Percentiles rank a stretch among this genome's conserved stretches.
Conservation (phyloP, 495 filamentous ascomycete genomes). For the Penicillium cosmopolitanum region DNA sequence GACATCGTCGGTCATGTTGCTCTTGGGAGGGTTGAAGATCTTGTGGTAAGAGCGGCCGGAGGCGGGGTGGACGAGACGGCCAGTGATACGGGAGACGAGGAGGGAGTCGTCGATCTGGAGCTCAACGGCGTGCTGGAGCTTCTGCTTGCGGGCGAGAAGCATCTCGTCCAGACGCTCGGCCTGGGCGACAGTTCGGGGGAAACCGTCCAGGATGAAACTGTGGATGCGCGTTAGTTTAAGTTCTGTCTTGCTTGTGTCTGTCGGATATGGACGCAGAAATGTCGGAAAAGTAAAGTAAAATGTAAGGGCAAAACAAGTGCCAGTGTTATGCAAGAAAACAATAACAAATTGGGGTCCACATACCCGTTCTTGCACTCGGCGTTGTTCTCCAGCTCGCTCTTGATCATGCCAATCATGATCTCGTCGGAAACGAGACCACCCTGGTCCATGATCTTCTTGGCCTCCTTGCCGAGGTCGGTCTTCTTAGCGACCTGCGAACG, state of each 20-base stretch:
- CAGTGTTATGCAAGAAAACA: not conserved
- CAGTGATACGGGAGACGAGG: constrained; percentile 93
- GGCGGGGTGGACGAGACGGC: constrained; percentile 92
- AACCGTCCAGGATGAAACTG: constrained; percentile 98
- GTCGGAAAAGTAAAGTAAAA: not conserved
- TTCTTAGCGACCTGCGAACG: constrained; percentile 98
- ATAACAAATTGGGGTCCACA: not conserved
- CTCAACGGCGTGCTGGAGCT: constrained; percentile 91
- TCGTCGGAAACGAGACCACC: constrained; percentile 97
- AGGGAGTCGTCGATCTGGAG: constrained; percentile 95
- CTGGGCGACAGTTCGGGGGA: constrained; percentile 94
- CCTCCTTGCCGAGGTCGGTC: constrained; percentile 90
- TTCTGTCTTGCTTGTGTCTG: not conserved
- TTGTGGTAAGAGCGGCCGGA: constrained; percentile 97
- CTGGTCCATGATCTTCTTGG: constrained; percentile 99
- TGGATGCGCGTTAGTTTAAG: constrained; percentile 19
- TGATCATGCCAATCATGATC: constrained; percentile 99
- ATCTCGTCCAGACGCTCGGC: constrained; percentile 93
- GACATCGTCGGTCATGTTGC: constrained; percentile 90
- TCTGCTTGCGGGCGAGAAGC: constrained; percentile 72
- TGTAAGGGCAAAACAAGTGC: not conserved
- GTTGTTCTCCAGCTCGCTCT: constrained; percentile 92
- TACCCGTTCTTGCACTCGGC: constrained; percentile 92
- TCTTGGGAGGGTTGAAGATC: constrained; percentile 98
- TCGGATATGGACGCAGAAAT: not conserved